Conservation (phyloP, 2,329 filamentous ascomycete genomes). For the Trichophyton mentagrophytes region DNA sequence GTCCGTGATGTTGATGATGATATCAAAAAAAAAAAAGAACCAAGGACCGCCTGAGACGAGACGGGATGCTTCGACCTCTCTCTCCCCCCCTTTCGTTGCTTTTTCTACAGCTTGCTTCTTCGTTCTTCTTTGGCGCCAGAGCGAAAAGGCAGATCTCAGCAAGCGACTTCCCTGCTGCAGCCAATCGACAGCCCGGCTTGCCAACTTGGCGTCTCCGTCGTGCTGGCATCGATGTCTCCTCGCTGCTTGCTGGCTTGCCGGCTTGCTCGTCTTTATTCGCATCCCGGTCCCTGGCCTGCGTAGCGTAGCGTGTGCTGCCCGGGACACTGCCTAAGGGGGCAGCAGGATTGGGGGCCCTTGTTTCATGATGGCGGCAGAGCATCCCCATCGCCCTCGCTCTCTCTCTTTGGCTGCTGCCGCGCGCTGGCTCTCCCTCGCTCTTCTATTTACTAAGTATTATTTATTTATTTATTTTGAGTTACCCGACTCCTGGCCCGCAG, state of each 20-base stretch:
- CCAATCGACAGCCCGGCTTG: background rate
- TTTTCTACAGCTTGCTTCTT: background rate
- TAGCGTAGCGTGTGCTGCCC: background rate
- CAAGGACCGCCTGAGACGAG: too few relatives aligned
- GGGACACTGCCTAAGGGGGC: background rate
- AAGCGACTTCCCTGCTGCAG: background rate
- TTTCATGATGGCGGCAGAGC: background rate
- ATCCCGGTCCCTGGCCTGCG: background rate
- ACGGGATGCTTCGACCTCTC: too few relatives aligned
- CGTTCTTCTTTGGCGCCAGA: background rate
- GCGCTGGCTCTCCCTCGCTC: background rate
- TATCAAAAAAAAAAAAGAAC: background rate
- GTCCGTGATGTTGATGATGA: background rate
- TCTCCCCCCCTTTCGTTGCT: too few relatives aligned
- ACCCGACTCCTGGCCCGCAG: too few relatives aligned
- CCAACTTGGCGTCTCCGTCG: constrained; percentile 1
- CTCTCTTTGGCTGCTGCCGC: background rate
- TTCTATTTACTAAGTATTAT: background rate
- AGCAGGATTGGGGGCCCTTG: background rate
- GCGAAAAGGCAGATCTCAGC: background rate
- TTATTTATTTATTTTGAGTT: background rate
- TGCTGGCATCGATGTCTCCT: too few relatives aligned
- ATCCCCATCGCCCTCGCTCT: background rate
- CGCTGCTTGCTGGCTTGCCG: too few relatives aligned
- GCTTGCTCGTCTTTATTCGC: background rate